Evolutionary conservation across 495 filamentous ascomycete species (phyloP).

Genomic region (Neurospora sp.): DNA sequence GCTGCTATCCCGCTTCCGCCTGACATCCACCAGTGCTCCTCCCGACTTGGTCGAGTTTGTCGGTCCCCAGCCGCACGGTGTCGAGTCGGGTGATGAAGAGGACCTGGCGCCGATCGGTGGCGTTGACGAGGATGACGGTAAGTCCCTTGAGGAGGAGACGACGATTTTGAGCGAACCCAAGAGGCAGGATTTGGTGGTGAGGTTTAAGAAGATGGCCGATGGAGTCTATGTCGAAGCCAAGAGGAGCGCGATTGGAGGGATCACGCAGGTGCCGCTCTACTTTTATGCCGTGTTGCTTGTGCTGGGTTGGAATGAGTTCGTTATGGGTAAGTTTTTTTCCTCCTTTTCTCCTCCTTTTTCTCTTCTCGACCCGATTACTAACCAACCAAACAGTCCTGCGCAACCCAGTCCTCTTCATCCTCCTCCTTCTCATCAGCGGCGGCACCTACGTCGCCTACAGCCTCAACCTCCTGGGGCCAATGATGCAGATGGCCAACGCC

Average conservation of each 20-base stretch:
- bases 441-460: conserved; percentile 82
- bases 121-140: conserved; percentile 85
- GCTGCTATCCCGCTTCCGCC: conserved; percentile 72
- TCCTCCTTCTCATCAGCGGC: conserved; percentile 64
- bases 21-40: conserved; percentile 56
- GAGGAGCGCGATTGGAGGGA: conserved; percentile 87
- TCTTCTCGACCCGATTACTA: conserved; percentile 14
- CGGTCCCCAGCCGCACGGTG: conserved; percentile 64
- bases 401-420: conserved; percentile 85
- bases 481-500: conserved; percentile 86
- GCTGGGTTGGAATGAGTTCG: conserved; percentile 93
- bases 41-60: conserved; percentile 77
- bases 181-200: conserved; percentile 75
- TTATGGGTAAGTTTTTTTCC: conserved; percentile 56
- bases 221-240: conserved; percentile 97
- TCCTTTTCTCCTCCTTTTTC: background rate
- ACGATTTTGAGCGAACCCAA: conserved; percentile 84
- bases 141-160: conserved; percentile 90
- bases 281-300: conserved; percentile 85
- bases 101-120: conserved; percentile 78
- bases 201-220: conserved; percentile 96
- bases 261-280: conserved; percentile 88
- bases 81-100: conserved; percentile 77
- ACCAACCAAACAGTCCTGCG: conserved; percentile 58
- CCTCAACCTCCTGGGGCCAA: conserved; percentile 91